Percentiles rank a stretch among this genome's conserved stretches.
Conservation (phyloP, 768 basidiomycete genomes). For the Porphyrellus cyaneotinctus region DNA sequence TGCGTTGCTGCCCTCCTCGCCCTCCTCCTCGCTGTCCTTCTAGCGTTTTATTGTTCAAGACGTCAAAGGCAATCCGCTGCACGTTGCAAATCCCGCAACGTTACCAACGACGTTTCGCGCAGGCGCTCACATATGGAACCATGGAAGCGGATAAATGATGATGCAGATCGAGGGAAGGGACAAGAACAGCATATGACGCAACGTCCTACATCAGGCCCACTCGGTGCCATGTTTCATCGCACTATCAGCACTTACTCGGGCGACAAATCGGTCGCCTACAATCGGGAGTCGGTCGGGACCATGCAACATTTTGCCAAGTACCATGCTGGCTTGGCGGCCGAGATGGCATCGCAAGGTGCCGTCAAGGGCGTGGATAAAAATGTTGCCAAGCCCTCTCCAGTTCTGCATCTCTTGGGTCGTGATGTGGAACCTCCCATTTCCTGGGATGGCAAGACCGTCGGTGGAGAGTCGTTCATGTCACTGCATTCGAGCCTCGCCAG, state of each 20-base stretch:
- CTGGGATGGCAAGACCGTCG: conserved; percentile 49
- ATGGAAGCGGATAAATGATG: conserved; percentile 59
- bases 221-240: conserved; percentile 61
- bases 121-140: conserved; percentile 42
- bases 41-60: conserved; percentile 53
- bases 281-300: conserved; percentile 29
- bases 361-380: conserved; percentile 18
- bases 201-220: conserved; percentile 38
- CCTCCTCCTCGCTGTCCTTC: conserved; percentile 46
- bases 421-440: conserved; percentile 39
- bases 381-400: conserved; percentile 29
- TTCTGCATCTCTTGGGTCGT: conserved; percentile 43
- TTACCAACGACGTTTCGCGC: conserved; percentile 41
- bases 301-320: conserved; percentile 53
- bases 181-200: conserved; percentile 40
- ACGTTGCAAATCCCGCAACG: conserved; percentile 35
- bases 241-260: conserved; percentile 51
- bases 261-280: conserved; percentile 42
- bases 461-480: conserved; percentile 49
- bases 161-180: conserved; percentile 46
- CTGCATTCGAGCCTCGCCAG: conserved; percentile 40
- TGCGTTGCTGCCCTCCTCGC: conserved; percentile 58
- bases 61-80: conserved; percentile 26
- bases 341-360: conserved; percentile 41
- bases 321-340: conserved; percentile 50